Evolutionary conservation across 1,139 yeast species (phyloP), one percentile per base, ranked within the genome.

Genomic region (Meyerozyma smithsonii): DNA sequence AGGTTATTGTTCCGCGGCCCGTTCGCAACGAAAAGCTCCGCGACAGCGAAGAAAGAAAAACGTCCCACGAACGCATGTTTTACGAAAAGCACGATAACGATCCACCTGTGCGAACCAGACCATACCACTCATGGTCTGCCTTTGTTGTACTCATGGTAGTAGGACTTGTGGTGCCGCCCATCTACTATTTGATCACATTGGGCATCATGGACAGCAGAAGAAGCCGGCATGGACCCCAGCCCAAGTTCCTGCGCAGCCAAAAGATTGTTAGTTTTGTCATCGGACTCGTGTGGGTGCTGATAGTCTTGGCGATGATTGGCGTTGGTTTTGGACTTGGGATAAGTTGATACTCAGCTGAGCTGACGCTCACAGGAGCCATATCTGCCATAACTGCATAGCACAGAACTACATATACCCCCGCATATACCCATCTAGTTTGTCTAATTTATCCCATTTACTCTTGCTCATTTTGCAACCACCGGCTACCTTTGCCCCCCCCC

Each of bases 271-370:
- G 73, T 50, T 44, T 63, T 5, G 42, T 50, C 0, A 17, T 64
- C 3, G 74, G 74, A 3, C 14, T 68, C 8, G 10, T 59, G 2
- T 69, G 75, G 75, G 39, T 64, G 7, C 40, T 48, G 11, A 47
- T 61, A 4, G 56, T 66, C 4, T 42, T 68, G 20, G 66, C 72
- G 11, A 66, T 68, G 73, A 64, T 69, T 14, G 74, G 69, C 0
- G 65, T 69, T 5, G 72, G 73, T 0, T 45, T 69, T 20, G 73
- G 71, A 14, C 42, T 60, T 3, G 62, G 62, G 6, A 34, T 45
- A 18, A 25, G 33, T 8, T 14, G 11, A n/a, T 8, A 5, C n/a
- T n/a, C n/a, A n/a, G n/a, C n/a, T n/a, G n/a, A n/a, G n/a, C n/a
- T n/a, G n/a, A n/a, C n/a, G n/a, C n/a, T n/a, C n/a, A n/a, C n/a